Evolutionary conservation across 768 basidiomycete species (phyloP), one percentile per base, ranked within the genome.

Genomic region (Hericium alpestre): DNA sequence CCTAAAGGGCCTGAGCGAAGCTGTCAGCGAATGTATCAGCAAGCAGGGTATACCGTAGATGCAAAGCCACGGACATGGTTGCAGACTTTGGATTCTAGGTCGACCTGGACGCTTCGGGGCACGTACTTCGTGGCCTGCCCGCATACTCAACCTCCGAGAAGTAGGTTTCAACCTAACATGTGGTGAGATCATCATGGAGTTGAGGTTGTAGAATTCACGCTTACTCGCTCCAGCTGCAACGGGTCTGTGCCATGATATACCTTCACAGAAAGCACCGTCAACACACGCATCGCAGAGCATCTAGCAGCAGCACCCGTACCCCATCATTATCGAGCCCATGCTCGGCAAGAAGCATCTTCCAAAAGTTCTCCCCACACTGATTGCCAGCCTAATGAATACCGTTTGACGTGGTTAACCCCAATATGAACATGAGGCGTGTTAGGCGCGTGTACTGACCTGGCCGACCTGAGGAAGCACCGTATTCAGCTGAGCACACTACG

Each of bases 21-120:
- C 82, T 90, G 60, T 10, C 5, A 43, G 15, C 20, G n/a, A 23
- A 25, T 67, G 40, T 38, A 56, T 59, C 23, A 32, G 40, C 11
- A 53, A 20, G 25, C 9, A 40, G n/a, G 18, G 59, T 38, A 20
- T 25, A 59, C 38, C 20, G n/a, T 15, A 32, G 32, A 47, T 46
- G 43, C 43, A 37, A n/a, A 12, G 38, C 13, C 16, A 71, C 84
- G 54, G 59, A 89, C 87, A 54, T 77, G 80, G 62, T 94, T 83
- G 66, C 86, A 83, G 10, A 96, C 94, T 10, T 90, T 90, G 8
- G 83, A 74, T 69, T 97, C 94, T 46, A 97, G 75, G 75, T 98
- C 94, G 61, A 96, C 73, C 67, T 93, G 92, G 4, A 96, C 80
- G 58, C 88, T 89, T 38, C 94, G 80, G 11, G 94, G 94, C 7